Evolutionary conservation across 2,329 filamentous ascomycete genomes (phyloP).

Genomic region (Huntiella moniliformis): DNA sequence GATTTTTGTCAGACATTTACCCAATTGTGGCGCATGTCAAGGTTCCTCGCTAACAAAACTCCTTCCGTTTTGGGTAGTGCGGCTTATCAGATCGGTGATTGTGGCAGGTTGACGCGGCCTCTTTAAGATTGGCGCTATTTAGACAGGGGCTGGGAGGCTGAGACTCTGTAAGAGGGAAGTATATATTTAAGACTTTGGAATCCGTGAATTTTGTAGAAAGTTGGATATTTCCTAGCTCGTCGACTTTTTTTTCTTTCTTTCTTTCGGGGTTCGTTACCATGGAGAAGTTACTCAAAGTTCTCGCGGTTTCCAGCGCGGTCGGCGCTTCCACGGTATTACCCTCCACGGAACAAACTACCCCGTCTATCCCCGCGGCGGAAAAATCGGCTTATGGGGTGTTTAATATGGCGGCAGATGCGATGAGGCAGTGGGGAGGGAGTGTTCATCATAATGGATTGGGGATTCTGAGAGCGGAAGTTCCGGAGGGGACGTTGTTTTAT

Average conservation of each 20-base stretch:
- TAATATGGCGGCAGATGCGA: constrained; percentile 52
- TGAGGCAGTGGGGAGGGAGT: constrained; percentile 57
- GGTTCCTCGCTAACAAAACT: too few relatives aligned
- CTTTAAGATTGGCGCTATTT: too few relatives aligned
- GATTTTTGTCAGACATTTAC: too few relatives aligned
- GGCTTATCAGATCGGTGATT: too few relatives aligned
- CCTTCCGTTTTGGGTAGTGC: too few relatives aligned
- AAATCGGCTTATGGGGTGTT: constrained; percentile 47
- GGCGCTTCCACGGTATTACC: neutral
- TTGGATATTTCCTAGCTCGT: neutral
- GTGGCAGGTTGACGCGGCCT: too few relatives aligned
- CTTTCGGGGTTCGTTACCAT: neutral
- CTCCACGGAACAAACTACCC: neutral
- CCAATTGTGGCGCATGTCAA: too few relatives aligned
- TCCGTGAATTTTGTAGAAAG: too few relatives aligned
- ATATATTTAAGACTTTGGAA: too few relatives aligned
- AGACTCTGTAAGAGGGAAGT: too few relatives aligned
- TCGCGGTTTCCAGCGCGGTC: neutral
- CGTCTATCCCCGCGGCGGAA: constrained; percentile 21
- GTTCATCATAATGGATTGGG: constrained; percentile 60
- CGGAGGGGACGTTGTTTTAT: constrained; percentile 45
- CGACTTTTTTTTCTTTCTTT: neutral
- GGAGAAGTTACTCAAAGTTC: constrained; percentile 2
- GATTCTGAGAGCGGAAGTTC: constrained; percentile 46
- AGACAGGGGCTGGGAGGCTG: too few relatives aligned